Evolutionary conservation across 331 rosid genomes (phyloP).

Genomic region (Acacia concinna): DNA sequence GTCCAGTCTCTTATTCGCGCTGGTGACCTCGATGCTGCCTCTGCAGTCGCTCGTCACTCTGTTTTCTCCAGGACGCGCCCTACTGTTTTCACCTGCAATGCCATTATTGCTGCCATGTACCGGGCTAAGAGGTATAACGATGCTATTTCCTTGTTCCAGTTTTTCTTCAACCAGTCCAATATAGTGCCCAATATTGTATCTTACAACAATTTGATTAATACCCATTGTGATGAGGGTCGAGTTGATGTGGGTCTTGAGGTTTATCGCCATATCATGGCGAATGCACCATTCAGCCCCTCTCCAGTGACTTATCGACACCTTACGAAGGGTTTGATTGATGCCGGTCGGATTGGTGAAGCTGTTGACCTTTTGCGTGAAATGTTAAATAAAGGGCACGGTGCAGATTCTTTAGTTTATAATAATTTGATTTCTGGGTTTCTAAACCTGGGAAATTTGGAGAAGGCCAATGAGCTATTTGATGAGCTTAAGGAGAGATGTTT

Average conservation of each 20-base stretch:
- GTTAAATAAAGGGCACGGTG: constrained; percentile 83
- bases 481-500: constrained; percentile 87
- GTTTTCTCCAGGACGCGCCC: constrained; percentile 84
- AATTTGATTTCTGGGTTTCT: constrained; percentile 76
- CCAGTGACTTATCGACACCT: constrained; percentile 79
- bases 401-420: constrained; percentile 83
- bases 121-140: constrained; percentile 78
- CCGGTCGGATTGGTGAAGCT: constrained; percentile 70
- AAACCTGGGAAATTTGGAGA: constrained; percentile 67
- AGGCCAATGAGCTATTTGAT: constrained; percentile 81
- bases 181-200: constrained; percentile 88
- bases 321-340: constrained; percentile 72
- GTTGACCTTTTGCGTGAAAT: constrained; percentile 85
- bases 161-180: constrained; percentile 81
- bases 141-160: constrained; percentile 80
- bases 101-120: constrained; percentile 92
- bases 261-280: constrained; percentile 63
- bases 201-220: constrained; percentile 72
- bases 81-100: constrained; percentile 94
- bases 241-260: constrained; percentile 75
- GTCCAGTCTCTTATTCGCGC: constrained; percentile 96
- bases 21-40: constrained; percentile 86
- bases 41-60: constrained; percentile 72
- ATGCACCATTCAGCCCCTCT: constrained; percentile 84
- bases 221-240: constrained; percentile 86